These are phyloP conservation scores for Ustilaginoidea virens DNA, from an alignment of 2,329 filamentous ascomycete genomes.

Conservation along the genomic window DNA sequence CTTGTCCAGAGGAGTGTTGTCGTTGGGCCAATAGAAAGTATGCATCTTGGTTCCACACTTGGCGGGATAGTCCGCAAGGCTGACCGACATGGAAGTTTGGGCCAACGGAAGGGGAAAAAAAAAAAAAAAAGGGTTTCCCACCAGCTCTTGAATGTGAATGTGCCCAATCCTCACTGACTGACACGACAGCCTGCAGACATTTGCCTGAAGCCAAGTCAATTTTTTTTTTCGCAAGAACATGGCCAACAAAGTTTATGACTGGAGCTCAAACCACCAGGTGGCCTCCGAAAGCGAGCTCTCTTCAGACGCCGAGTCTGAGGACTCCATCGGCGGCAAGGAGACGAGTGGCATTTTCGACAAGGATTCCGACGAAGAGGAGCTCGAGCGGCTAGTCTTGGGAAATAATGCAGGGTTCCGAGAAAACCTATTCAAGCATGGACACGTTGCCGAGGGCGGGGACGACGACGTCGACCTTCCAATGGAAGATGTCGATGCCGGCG, in stretches of 20 bases:
- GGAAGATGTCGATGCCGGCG: conserved; percentile 26
- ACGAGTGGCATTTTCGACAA: conserved; percentile 37
- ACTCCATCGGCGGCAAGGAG: conserved; percentile 12
- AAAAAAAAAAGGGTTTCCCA: no score
- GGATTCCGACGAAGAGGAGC: conserved; percentile 68
- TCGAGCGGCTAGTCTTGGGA: conserved; percentile 80
- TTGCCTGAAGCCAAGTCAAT: no score
- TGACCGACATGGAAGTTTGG: no score
- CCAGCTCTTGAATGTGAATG: no score
- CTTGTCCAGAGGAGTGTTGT: no score
- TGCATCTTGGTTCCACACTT: no score
- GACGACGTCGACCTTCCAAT: conserved; percentile 18
- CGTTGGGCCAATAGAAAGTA: no score
- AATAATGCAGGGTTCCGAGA: conserved; percentile 69
- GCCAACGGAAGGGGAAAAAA: no score
- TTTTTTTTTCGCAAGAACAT: no score
- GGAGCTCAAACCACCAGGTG: conserved; percentile 12
- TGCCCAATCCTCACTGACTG: no score
- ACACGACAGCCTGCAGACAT: no score
- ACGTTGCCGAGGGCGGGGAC: conserved; percentile 20
- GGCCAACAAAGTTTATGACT: conserved; percentile 16
- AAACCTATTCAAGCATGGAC: conserved; percentile 41
- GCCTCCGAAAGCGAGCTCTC: conserved; percentile 14
- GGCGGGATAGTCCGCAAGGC: no score
- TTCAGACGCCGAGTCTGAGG: conserved; percentile 15